Percentiles rank a stretch among this genome's conserved stretches.
These are phyloP conservation scores for Brassica rapa DNA, from an alignment of 345 rosid species.

Conservation along the genomic window DNA sequence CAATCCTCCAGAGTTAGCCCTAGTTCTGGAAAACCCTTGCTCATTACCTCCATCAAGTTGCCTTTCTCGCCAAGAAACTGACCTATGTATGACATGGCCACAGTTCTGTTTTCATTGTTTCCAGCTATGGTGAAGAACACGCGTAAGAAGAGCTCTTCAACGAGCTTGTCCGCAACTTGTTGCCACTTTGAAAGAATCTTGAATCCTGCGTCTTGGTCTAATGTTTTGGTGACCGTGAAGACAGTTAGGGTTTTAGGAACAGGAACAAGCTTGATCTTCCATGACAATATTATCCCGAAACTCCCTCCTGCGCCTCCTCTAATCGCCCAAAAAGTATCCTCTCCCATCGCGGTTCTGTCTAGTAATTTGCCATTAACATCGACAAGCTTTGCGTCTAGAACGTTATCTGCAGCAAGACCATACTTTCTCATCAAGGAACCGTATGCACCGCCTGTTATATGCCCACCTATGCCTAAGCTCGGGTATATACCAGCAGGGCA, in stretches of 20 bases:
- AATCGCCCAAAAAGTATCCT: conserved; percentile 70
- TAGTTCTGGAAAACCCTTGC: conserved; percentile 54
- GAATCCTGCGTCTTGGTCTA: conserved; percentile 43
- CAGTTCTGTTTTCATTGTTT: conserved; percentile 35
- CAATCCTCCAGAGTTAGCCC: conserved; percentile 50
- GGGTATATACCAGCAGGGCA: conserved; percentile 60
- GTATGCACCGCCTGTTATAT: conserved; percentile 64
- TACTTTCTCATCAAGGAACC: conserved; percentile 72
- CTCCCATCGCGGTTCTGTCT: conserved; percentile 56
- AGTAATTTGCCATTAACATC: conserved; percentile 56
- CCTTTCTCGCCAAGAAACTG: conserved; percentile 49
- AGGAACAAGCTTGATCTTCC: conserved; percentile 64
- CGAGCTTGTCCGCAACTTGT: conserved; percentile 47
- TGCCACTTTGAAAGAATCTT: conserved; percentile 57
- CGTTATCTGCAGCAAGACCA: conserved; percentile 76
- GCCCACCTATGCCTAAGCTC: conserved; percentile 63
- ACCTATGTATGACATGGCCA: conserved; percentile 50
- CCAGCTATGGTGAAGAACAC: conserved; percentile 37
- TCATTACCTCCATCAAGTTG: conserved; percentile 46
- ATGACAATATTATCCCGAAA: conserved; percentile 60
- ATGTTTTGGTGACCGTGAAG: conserved; percentile 48
- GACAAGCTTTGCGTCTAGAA: conserved; percentile 57
- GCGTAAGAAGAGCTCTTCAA: conserved; percentile 54
- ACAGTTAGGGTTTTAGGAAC: conserved; percentile 57
- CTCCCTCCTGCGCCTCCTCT: conserved; percentile 70